Evolutionary conservation across 2,329 filamentous ascomycete genomes (phyloP).

Genomic region (Bipolaris sorokiniana): DNA sequence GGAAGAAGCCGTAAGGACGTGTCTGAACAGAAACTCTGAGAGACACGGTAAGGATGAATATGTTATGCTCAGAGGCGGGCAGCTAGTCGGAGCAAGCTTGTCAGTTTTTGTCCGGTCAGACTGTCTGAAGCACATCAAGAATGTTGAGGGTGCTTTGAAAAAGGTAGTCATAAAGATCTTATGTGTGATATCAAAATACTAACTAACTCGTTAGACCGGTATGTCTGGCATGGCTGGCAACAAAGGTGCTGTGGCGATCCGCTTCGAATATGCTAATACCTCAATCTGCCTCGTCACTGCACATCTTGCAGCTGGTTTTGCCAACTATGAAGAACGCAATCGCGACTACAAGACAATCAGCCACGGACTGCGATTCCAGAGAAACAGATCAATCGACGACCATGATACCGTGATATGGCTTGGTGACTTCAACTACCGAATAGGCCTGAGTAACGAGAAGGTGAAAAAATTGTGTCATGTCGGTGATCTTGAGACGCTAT

Average conservation of each 20-base stretch:
- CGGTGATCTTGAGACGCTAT: conserved; percentile 76
- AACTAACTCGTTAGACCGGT: conserved; percentile 64
- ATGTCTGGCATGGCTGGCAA: conserved; percentile 98
- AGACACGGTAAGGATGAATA: conserved; percentile 75
- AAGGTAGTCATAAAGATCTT: conserved; percentile 60
- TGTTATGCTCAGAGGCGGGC: conserved; percentile 86
- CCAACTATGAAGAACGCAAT: conserved; percentile 96
- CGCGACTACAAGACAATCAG: conserved; percentile 90
- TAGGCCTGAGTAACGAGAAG: conserved; percentile 80
- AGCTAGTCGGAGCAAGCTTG: conserved; percentile 91
- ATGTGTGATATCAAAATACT: conserved; percentile 4
- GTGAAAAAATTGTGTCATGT: conserved; percentile 76
- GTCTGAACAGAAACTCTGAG: conserved; percentile 74
- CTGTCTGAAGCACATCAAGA: conserved; percentile 81
- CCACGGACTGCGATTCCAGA: conserved; percentile 85
- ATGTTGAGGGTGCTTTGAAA: conserved; percentile 94
- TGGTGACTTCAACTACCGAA: conserved; percentile 98
- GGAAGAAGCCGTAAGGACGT: conserved; percentile 80
- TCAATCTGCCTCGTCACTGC: conserved; percentile 95
- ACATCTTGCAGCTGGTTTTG: conserved; percentile 92
- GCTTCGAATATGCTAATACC: conserved; percentile 92
- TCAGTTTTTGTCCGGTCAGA: conserved; percentile 88
- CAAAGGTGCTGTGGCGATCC: conserved; percentile 95
- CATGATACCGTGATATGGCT: conserved; percentile 90
- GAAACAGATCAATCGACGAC: conserved; percentile 88